phyloP scores from a whole-genome alignment of 805 yeast species.

The Barnettozyma californica region DNA sequence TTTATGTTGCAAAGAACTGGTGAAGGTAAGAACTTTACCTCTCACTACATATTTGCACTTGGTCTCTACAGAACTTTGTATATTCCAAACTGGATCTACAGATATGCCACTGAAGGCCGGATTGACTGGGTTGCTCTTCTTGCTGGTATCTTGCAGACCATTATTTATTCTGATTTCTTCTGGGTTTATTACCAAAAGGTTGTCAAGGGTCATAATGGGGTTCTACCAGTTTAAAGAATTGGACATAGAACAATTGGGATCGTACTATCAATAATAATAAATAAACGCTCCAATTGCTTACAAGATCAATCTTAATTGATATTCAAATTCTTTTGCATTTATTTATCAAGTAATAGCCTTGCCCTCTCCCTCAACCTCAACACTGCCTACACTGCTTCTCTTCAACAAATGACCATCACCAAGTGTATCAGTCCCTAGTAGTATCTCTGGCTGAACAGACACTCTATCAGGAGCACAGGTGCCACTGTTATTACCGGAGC shows the following conservation, averaged over 20 bases:
- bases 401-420: background rate
- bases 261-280: background rate
- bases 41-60: slow-evolving; percentile 89
- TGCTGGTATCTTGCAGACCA: slow-evolving; percentile 83
- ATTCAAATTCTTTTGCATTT: background rate
- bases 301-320: background rate
- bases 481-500: background rate
- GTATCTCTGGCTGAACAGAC: background rate
- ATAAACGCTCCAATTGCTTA: background rate
- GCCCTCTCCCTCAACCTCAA: background rate
- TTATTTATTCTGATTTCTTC: slow-evolving; percentile 90
- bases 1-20: slow-evolving; percentile 87
- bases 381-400: background rate
- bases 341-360: background rate
- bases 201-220: slow-evolving; percentile 70
- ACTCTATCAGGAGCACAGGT: background rate
- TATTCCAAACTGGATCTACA: slow-evolving; percentile 92
- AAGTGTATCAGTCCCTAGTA: background rate
- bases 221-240: slow-evolving; percentile 44
- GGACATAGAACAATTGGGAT: background rate
- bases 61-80: slow-evolving; percentile 88
- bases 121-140: slow-evolving; percentile 66
- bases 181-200: slow-evolving; percentile 83
- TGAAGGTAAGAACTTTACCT: slow-evolving; percentile 79
- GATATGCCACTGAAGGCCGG: slow-evolving; percentile 58